A percentile compares a stretch with the other conserved stretches of the same genome.
These are phyloP conservation scores for Yamadazyma laniorum DNA, from an alignment of 805 yeast genomes.

Conservation along the genomic window DNA sequence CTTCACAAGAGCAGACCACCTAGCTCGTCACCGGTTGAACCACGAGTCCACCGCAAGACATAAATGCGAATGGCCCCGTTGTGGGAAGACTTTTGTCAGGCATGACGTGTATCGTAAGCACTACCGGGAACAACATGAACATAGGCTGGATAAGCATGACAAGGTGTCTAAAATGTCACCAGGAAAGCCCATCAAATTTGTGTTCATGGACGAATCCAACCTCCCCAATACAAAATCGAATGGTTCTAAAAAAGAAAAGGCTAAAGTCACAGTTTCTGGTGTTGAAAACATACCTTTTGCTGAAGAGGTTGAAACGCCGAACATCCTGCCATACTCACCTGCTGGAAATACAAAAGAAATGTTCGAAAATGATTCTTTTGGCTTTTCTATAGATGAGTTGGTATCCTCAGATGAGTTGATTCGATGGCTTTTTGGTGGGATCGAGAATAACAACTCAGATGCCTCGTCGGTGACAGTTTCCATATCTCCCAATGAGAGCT, in stretches of 20 bases:
- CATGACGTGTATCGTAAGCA: slow-evolving; percentile 15
- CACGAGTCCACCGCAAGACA: slow-evolving; percentile 5
- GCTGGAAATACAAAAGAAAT: neutral
- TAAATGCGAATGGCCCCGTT: slow-evolving; percentile 13
- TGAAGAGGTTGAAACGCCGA: too few relatives aligned
- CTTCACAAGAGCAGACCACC: slow-evolving; percentile 14
- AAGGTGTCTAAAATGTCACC: neutral
- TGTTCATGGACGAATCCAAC: slow-evolving; percentile 2
- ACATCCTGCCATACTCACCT: neutral
- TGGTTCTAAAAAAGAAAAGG: neutral
- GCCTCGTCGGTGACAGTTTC: slow-evolving; percentile 2
- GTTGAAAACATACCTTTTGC: neutral
- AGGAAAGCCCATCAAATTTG: slow-evolving; percentile 7
- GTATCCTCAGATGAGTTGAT: slow-evolving; percentile 15
- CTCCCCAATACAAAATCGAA: neutral
- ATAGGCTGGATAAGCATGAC: neutral
- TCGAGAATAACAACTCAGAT: slow-evolving; percentile 6
- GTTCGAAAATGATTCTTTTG: slow-evolving; percentile 1
- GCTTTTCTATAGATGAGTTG: slow-evolving; percentile 6
- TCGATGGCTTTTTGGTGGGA: slow-evolving; percentile 16
- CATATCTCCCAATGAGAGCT: slow-evolving; percentile 11
- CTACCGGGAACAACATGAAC: slow-evolving; percentile 11
- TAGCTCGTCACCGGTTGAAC: slow-evolving; percentile 13
- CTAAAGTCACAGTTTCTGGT: neutral
- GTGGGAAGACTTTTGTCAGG: slow-evolving; percentile 15